Base-by-base conservation (phyloP, 139 green algal genomes). In the Limnomonas spitsbergensis region DNA sequence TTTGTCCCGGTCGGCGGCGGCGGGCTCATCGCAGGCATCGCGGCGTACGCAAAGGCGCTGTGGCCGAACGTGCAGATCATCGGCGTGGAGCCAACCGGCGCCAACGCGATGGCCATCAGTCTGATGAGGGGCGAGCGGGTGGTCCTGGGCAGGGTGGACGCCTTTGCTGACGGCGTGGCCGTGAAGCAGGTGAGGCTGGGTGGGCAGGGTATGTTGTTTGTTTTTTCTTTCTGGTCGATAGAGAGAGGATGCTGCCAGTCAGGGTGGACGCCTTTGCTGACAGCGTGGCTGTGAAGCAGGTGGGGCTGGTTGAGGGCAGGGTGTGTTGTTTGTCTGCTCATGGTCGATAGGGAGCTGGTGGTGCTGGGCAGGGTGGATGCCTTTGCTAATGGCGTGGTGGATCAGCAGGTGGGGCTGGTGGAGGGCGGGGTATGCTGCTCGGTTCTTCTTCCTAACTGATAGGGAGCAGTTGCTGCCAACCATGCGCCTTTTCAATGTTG, bases 201-300 rank as follows among this genome's bases (percentile, higher is more conserved):
- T n/a, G n/a, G n/a, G n/a, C n/a, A n/a, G n/a, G n/a, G n/a, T n/a
- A n/a, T n/a, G n/a, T n/a, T n/a, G n/a, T n/a, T n/a, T n/a, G n/a
- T n/a, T n/a, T n/a, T n/a, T n/a, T 92, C 73, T 91, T 80, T 0
- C 82, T 99, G 75, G 66, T 71, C 2, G 66, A 78, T 4, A 94
- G 95, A 7, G 39, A 86, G 74, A 87, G 92, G 1, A 83, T 96
- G 31, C 88, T 84, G 9, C 88, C 97, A 69, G 83, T 74, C 38
- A 42, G 89, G 32, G 95, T 98, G 35, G 95, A 98, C 80, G 92
- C 86, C 4, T 98, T 98, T 83, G 95, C 95, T 3, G 95, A 99
- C 76, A 94, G 94, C 27, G 94, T 98, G 53, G 94, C 93, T 2
- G 92, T 97, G 6, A 94, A 94, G 80, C 82, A 90, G 81, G 91